Conservation (phyloP, 2,329 filamentous ascomycete species). For the Epichloe sibirici region DNA sequence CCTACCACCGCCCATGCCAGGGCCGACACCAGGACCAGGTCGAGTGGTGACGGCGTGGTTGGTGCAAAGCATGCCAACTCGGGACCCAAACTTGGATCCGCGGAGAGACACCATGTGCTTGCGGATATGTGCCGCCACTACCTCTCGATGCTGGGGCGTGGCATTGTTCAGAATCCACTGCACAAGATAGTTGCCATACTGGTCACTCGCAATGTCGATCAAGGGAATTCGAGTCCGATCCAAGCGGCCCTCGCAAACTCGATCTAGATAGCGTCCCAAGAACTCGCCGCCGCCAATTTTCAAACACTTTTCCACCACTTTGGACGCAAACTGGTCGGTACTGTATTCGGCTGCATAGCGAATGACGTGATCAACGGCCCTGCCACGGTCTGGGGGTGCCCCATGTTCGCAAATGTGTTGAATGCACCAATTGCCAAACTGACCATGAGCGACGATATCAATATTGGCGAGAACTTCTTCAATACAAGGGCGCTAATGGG, state of each 20-base stretch:
- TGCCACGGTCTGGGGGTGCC: constrained; percentile 76
- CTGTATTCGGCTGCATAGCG: constrained; percentile 91
- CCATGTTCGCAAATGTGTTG: constrained; percentile 98
- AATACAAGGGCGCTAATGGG: constrained; percentile 79
- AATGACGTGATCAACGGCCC: constrained; percentile 91
- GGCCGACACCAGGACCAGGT: constrained; percentile 69
- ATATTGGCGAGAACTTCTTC: constrained; percentile 93
- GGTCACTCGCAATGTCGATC: constrained; percentile 96
- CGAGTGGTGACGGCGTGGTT: constrained; percentile 84
- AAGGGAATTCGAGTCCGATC: constrained; percentile 92
- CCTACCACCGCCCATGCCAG: constrained; percentile 42
- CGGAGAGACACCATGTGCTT: constrained; percentile 99
- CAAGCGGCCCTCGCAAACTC: constrained; percentile 80
- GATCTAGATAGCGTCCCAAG: constrained; percentile 80
- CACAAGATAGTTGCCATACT: constrained; percentile 96
- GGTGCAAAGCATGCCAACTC: constrained; percentile 97
- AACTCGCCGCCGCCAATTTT: constrained; percentile 93
- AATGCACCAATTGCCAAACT: constrained; percentile 99
- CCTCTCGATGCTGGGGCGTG: constrained; percentile 75
- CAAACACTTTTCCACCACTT: constrained; percentile 97
- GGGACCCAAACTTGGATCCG: constrained; percentile 95
- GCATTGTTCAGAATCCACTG: constrained; percentile 94
- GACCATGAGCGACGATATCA: constrained; percentile 89
- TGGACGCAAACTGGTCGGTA: constrained; percentile 97
- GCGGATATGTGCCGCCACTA: constrained; percentile 86